Base-by-base conservation (phyloP, 208 protist species). In the Wallacemonas sp. region DNA sequence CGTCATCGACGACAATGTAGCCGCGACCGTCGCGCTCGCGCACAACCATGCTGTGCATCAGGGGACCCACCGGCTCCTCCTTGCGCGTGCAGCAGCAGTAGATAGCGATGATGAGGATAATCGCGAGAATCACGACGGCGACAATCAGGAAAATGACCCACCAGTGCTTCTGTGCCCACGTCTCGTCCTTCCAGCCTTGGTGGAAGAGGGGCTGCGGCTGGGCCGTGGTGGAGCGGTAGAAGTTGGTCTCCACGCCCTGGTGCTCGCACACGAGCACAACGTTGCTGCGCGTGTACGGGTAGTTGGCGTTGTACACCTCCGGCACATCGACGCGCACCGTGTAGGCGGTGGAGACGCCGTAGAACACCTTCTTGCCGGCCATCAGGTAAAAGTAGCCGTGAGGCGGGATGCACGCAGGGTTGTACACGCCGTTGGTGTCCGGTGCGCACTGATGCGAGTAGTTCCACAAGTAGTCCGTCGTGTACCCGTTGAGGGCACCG, bases 121-220 rank as follows among this genome's bases (percentile, higher is more conserved):
- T 29, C 2, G 41, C 46, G 25, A 88, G 57, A 23, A 87, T 11
- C 7, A 65, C 44, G 14, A 65, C 63, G 29, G 77, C 45, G 39
- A 82, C 64, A 45, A 79, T 64, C 12, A 67, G 26, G 28, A 76
- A 88, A 48, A 84, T 54, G 7, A 84, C 61, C 65, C 72, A 88
- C 82, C 82, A 88, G 65, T 84, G 28, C 65, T 62, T 63, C 59
- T 88, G 78, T 20, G 76, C 72, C 79, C 82, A 88, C 20, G 82
- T 84, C 41, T 70, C 31, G 0, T 84, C 77, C 72, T 84, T 82
- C 65, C 69, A 88, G 39, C 77, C 78, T 28, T 77, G 49, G 4
- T 77, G 44, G 38, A 88, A 81, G 26, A 3, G 0, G 0, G 82
- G 82, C 66, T 88, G 82, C 7, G 61, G 29, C 12, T 68, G 25